Evolutionary conservation across 345 rosid species (phyloP).

Genomic region (Draba incana): DNA sequence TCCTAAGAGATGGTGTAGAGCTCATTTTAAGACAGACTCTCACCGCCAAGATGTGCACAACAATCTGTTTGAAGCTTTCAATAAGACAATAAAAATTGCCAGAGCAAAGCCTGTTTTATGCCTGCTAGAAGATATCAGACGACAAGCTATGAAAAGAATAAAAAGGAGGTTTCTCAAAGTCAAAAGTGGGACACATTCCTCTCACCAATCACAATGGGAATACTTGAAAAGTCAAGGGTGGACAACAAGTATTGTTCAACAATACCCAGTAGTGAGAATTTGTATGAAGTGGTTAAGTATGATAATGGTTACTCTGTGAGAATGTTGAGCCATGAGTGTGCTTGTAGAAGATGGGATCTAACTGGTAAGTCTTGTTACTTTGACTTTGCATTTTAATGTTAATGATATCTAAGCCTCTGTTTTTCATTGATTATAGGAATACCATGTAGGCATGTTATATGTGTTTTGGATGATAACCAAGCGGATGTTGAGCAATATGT

Average conservation of each 20-base stretch:
- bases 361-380: no score
- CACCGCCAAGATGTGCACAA: not conserved
- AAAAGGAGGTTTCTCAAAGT: not conserved
- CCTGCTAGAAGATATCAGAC: not conserved
- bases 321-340: not conserved
- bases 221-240: not conserved
- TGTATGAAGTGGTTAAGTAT: not conserved
- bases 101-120: not conserved
- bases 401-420: no score
- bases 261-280: not conserved
- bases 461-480: no score
- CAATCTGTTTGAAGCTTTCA: not conserved
- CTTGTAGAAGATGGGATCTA: not conserved
- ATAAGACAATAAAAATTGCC: not conserved
- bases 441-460: no score
- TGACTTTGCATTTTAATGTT: no score
- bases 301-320: not conserved
- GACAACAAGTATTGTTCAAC: not conserved
- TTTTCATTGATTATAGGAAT: no score
- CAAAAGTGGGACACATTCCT: not conserved
- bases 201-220: not conserved
- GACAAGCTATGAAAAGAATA: not conserved
- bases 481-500: no score
- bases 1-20: not conserved
- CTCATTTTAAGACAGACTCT: not conserved